These are phyloP conservation scores for Trichoderma sp. DNA, from an alignment of 2,329 filamentous ascomycete species.

Conservation along the genomic window DNA sequence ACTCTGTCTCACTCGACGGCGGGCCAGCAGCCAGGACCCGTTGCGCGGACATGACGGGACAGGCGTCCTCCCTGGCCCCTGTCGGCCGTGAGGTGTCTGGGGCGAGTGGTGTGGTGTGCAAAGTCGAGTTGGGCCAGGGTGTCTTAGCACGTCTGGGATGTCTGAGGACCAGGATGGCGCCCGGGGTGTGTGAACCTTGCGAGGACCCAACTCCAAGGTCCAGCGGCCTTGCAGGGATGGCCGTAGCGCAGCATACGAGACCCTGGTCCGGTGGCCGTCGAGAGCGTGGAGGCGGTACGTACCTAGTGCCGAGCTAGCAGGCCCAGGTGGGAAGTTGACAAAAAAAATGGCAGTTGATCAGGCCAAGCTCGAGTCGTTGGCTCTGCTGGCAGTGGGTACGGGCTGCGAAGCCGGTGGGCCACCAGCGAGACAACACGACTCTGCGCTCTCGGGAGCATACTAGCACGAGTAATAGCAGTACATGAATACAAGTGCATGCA, in stretches of 20 bases:
- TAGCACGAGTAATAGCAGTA: constrained; percentile 1
- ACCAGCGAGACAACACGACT: not conserved
- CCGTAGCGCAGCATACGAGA: not conserved
- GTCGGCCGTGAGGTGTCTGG: constrained; percentile 26
- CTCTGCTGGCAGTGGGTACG: constrained; percentile 7
- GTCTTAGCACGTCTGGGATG: constrained; percentile 4
- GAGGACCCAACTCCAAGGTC: constrained; percentile 20
- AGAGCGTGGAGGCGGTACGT: constrained; percentile 23
- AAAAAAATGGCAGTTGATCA: constrained; percentile 1
- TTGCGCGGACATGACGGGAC: constrained; percentile 27
- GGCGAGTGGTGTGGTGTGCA: constrained; percentile 25
- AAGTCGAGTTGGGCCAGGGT: constrained; percentile 6
- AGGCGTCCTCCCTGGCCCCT: constrained; percentile 25
- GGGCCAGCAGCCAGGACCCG: constrained; percentile 33
- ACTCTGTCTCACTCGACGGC: constrained; percentile 52
- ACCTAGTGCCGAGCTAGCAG: constrained; percentile 18
- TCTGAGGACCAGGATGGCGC: not conserved
- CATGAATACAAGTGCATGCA: not conserved
- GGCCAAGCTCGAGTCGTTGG: not conserved
- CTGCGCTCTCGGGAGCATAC: not conserved
- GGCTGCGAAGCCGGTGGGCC: not conserved
- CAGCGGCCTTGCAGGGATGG: not conserved
- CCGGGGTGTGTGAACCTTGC: constrained; percentile 18
- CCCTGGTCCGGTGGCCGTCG: constrained; percentile 9
- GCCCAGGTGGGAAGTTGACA: constrained; percentile 14